Base-by-base conservation (phyloP, 306 rosid species). In the Fragaria nilgerrensis region DNA sequence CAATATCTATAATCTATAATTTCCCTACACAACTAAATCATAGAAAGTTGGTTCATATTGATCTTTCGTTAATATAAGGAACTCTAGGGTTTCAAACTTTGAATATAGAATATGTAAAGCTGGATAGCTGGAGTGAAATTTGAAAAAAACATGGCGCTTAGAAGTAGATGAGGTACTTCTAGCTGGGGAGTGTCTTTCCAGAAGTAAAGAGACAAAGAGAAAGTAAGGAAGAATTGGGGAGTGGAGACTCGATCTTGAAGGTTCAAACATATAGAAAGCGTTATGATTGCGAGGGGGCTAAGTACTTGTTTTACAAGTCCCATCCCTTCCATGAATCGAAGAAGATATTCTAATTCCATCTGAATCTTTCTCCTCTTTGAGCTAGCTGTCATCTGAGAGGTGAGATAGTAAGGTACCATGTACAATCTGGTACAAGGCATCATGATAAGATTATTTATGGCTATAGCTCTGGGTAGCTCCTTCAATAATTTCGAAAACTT, bases 101-200 rank as follows among this genome's bases (percentile, higher is more conserved):
- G 43, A 63, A 63, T 15, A 63, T 15, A 15, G 8, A 32, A 62
- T 6, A 14, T 14, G 41, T 15, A 29, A 62, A 5, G 68, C 41
- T 29, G 2, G 41, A 5, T 23, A 10, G 34, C 36, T 63, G 34
- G 11, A 41, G 19, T 27, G 59, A 62, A 62, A 27, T 62, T 75
- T 75, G 59, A 75, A 75, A 62, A 47, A 44, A 61, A 44, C 70
- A 61, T 29, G 78, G 78, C 59, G 47, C 59, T 44, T 27, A 58
- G 53, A 11, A 72, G 19, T 9, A 43, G 29, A 34, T 2, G 37
- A 43, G 29, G n/a, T 44, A 27, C 32, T 63, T 29, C 22, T n/a
- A n/a, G n/a, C n/a, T 63, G 68, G 68, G 22, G 43, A 63, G 52
- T 23, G 34, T 13, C 22, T 41, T 19, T 44, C 32, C 70, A 9